Evolutionary conservation across 2,329 filamentous ascomycete genomes (phyloP), one percentile per base, ranked within the genome.

Genomic region (Phialophora expanda): DNA sequence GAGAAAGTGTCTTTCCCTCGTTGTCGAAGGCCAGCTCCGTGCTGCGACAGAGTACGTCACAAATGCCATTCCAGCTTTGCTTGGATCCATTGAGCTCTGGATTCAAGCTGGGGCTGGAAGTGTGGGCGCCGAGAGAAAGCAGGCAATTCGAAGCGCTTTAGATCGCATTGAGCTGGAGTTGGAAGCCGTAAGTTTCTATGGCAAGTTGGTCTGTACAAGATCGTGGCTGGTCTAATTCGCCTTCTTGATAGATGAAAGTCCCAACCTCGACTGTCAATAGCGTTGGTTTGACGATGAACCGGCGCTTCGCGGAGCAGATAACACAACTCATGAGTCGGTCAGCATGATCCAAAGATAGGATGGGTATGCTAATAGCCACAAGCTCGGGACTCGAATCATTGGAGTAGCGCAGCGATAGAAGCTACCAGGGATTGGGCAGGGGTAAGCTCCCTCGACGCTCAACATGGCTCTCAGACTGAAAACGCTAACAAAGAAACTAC

Each of bases 31-130:
- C 54, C 61, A 63, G 53, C 61, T 63, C 22, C 54, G 26, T 24
- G 53, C 61, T 28, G 61, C 61, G 20, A 46, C 26, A 9, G 53
- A 57, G 22, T 63, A 63, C 53, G 41, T 63, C 14, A 50, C 34
- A 12, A 26, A 56, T 50, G 61, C 61, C 61, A 63, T 63, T 38
- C 61, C 61, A 26, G 61, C 53, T 32, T 32, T 63, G 22, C 61
- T 63, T n/a, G 61, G 61, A 46, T 63, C 61, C 5, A 20, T 57
- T 24, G 61, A 63, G 38, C 61, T 63, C 61, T 63, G 61, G 61
- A 28, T 63, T 24, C 61, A 63, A 41, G 24, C 61, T 50, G 61
- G 61, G 20, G 22, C 53, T 41, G 53, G 61, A 48, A 50, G 41
- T 20, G 14, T 63, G 38, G 24, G 61, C 34, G 34, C 61, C 38